phyloP scores from a whole-genome alignment of 2,329 filamentous ascomycete genomes.

The Fusarium sp. region DNA sequence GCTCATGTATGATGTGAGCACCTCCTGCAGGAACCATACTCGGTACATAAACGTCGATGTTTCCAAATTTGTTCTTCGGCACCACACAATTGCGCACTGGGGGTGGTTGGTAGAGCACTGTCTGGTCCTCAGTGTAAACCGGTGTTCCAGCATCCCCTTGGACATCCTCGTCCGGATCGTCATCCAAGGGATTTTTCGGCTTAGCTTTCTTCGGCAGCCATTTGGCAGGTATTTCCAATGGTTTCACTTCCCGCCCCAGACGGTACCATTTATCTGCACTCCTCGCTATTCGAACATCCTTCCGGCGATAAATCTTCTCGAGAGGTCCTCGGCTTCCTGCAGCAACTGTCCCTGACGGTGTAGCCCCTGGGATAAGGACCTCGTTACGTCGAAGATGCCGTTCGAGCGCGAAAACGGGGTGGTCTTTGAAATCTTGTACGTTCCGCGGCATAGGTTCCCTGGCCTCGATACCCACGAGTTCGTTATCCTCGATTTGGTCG shows the following conservation, averaged over 20 bases:
- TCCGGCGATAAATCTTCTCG: conserved; percentile 85
- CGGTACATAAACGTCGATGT: conserved; percentile 92
- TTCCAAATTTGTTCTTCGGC: conserved; percentile 93
- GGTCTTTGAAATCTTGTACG: conserved; percentile 87
- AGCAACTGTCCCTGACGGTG: conserved; percentile 81
- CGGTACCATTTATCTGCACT: conserved; percentile 93
- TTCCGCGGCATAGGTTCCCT: conserved; percentile 88
- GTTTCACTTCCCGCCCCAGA: conserved; percentile 81
- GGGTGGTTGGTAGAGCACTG: conserved; percentile 80
- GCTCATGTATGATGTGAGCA: conserved; percentile 72
- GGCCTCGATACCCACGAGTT: conserved; percentile 77
- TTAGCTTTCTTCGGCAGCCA: conserved; percentile 68
- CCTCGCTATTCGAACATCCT: conserved; percentile 82
- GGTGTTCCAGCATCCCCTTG: conserved; percentile 63
- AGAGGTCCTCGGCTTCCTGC: conserved; percentile 73
- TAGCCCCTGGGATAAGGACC: conserved; percentile 78
- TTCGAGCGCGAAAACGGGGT: conserved; percentile 86
- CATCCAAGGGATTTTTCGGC: conserved; percentile 43
- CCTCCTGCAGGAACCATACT: conserved; percentile 91
- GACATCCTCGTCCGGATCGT: conserved; percentile 49
- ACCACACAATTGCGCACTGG: conserved; percentile 81
- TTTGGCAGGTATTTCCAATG: conserved; percentile 85
- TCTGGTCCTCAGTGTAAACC: conserved; percentile 73
- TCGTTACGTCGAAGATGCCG: conserved; percentile 87
- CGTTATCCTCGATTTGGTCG: conserved; percentile 86